phyloP scores from a whole-genome alignment of 768 basidiomycete species.

The Termitomyces bulborhizus region DNA sequence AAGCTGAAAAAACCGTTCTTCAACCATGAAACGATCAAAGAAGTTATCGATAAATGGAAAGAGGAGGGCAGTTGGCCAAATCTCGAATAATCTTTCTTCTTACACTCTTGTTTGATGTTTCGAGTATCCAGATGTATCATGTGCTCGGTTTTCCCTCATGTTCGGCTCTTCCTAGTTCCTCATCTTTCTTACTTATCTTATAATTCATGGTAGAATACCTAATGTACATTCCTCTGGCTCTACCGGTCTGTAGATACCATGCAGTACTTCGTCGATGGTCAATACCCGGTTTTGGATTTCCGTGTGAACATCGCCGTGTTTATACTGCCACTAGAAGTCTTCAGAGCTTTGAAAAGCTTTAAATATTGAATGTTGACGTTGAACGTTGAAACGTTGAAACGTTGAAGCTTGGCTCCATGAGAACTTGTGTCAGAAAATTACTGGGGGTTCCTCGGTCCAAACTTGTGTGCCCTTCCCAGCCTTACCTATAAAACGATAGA shows the following conservation, averaged over 20 bases:
- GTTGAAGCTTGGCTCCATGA: too few species aligned
- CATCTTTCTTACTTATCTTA: neutral
- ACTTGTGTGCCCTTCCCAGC: too few species aligned
- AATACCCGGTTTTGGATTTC: neutral
- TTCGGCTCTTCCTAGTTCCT: slow-evolving; percentile 4
- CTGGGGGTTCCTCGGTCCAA: neutral
- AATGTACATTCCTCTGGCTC: neutral
- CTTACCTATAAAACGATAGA: neutral
- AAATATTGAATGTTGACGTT: too few species aligned
- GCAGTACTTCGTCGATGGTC: neutral
- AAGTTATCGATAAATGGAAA: slow-evolving; percentile 78
- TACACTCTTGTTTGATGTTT: neutral
- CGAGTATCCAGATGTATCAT: neutral
- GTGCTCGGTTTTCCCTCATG: slow-evolving; percentile 7
- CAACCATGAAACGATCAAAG: slow-evolving; percentile 52
- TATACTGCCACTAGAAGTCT: too few species aligned
- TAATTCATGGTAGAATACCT: slow-evolving; percentile 1
- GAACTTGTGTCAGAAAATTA: neutral
- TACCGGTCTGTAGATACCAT: neutral
- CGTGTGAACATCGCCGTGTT: too few species aligned
- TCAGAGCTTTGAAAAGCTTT: too few species aligned
- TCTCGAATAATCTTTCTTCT: slow-evolving; percentile 17
- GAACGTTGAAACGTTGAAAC: too few species aligned
- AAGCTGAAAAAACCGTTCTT: slow-evolving; percentile 57
- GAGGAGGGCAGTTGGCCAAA: slow-evolving; percentile 59